A percentile compares a stretch with the other conserved stretches of the same genome.
Evolutionary conservation across 2,329 filamentous ascomycete species (phyloP).

Genomic region (Fusarium decemcellulare): DNA sequence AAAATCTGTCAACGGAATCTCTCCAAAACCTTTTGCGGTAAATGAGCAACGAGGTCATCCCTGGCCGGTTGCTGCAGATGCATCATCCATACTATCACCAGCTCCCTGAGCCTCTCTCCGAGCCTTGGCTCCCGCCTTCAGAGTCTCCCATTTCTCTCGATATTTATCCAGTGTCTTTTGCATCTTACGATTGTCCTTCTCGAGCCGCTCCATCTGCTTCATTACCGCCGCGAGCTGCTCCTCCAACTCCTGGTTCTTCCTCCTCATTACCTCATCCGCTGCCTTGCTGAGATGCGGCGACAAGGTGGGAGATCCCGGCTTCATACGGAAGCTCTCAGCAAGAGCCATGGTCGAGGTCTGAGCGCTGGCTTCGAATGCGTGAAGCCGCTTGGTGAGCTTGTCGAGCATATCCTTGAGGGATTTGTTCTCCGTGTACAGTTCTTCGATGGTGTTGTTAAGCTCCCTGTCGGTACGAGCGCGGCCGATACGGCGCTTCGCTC

Average conservation of each 20-base stretch:
- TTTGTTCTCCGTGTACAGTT: slow-evolving; percentile 89
- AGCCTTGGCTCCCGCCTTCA: slow-evolving; percentile 74
- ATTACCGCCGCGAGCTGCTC: slow-evolving; percentile 71
- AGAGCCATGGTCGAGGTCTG: slow-evolving; percentile 90
- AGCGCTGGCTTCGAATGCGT: slow-evolving; percentile 92
- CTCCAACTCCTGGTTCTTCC: slow-evolving; percentile 75
- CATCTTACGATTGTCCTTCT: slow-evolving; percentile 72
- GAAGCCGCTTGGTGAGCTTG: slow-evolving; percentile 87
- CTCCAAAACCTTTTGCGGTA: not conserved
- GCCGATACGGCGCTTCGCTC: slow-evolving; percentile 57
- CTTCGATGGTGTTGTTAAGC: slow-evolving; percentile 81
- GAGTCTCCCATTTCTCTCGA: slow-evolving; percentile 72
- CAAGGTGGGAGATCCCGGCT: slow-evolving; percentile 67
- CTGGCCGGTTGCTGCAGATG: slow-evolving; percentile 36
- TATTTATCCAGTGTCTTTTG: slow-evolving; percentile 71
- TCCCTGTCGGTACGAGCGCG: slow-evolving; percentile 60
- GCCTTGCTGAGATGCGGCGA: slow-evolving; percentile 41
- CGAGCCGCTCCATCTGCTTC: slow-evolving; percentile 75
- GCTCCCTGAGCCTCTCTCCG: slow-evolving; percentile 60
- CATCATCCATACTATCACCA: slow-evolving; percentile 54
- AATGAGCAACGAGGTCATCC: slow-evolving; percentile 2
- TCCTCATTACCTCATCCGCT: slow-evolving; percentile 56
- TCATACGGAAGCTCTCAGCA: slow-evolving; percentile 83
- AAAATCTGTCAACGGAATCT: no score
- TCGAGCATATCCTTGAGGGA: slow-evolving; percentile 89